Percentiles rank a stretch among this genome's conserved stretches.
These are phyloP conservation scores for Colletotrichum tropicale DNA, from an alignment of 2,329 filamentous ascomycete species.

Conservation along the genomic window DNA sequence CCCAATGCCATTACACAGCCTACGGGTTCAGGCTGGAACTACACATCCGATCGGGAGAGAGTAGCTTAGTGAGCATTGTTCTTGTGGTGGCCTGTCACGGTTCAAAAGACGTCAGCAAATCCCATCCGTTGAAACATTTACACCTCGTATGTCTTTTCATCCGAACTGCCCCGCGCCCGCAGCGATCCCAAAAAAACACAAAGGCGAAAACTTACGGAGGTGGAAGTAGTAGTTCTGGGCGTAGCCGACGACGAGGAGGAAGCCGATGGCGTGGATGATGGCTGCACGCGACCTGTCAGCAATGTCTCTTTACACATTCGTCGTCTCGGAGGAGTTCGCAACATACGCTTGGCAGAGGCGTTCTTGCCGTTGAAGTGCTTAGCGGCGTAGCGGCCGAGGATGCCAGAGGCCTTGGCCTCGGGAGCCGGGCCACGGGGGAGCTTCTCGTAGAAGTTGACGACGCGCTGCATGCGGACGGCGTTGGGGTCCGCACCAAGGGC, in stretches of 20 bases:
- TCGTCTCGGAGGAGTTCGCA: not conserved
- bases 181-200: not conserved
- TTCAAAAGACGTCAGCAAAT: not conserved
- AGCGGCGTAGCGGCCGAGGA: conserved; percentile 87
- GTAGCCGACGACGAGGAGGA: conserved; percentile 84
- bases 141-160: conserved; percentile 5
- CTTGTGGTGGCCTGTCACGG: conserved; percentile 90
- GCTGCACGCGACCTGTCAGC: conserved; percentile 55
- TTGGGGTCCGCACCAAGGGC: conserved; percentile 94
- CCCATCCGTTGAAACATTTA: conserved; percentile 8
- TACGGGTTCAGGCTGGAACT: conserved; percentile 8
- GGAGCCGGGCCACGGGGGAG: conserved; percentile 92
- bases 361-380: conserved; percentile 93
- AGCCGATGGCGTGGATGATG: conserved; percentile 82
- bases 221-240: conserved; percentile 99
- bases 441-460: conserved; percentile 98
- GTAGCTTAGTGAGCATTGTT: conserved; percentile 92
- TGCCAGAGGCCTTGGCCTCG: conserved; percentile 78
- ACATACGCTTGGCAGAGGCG: conserved; percentile 84
- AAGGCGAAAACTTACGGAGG: conserved; percentile 73
- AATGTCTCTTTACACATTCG: not conserved
- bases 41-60: not conserved
- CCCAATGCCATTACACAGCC: conserved; percentile 20
- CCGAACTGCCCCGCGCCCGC: not conserved
- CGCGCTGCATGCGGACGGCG: conserved; percentile 96